Evolutionary conservation across 805 yeast species (phyloP), one percentile per base, ranked within the genome.

Genomic region (Lipomyces orientalis): DNA sequence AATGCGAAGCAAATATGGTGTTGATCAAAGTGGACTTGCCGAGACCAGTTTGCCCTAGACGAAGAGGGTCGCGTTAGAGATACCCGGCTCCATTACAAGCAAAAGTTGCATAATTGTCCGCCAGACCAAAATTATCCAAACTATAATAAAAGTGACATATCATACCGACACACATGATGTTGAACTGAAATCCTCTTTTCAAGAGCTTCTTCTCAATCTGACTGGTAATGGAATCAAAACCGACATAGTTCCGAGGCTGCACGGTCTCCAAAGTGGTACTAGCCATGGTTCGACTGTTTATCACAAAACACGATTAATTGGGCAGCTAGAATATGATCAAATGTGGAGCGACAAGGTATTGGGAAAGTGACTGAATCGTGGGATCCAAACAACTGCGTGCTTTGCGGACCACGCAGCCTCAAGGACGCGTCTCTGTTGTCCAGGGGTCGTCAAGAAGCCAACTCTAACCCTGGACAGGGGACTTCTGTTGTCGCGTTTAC

Each of bases 1-100:
- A 83, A 74, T 88, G 92, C 9, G 97, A 85, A 10, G 97, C 87
- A 77, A 95, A 95, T 71, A 95, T 82, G 7, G 98, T 91, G 81
- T 95, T 95, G 72, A 95, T 85, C 73, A 95, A 80, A 0, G 99
- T 95, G 64, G 97, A 87, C 80, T 95, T 95, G 66, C 99, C 99
- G 74, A 95, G 85, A 1, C 99, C 99, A 9, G 97, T 90, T 75
- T 87, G 88, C 49, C 83, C 75, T 73, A 29, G 31, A 31, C 4
- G 33, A n/a, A 55, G 12, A 54, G 22, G 16, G 31, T 14, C 29
- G 4, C 9, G 39, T 34, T n/a, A 55, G 29, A 52, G n/a, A 52
- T 14, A 52, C 31, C n/a, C 10, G 9, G 34, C 19, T n/a, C 2
- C 9, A 22, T 19, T n/a, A 58, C 10, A 49, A 7, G 25, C 16